These are phyloP conservation scores for Wickerhamomyces sp. DNA, from an alignment of 1,139 yeast genomes.

Conservation along the genomic window DNA sequence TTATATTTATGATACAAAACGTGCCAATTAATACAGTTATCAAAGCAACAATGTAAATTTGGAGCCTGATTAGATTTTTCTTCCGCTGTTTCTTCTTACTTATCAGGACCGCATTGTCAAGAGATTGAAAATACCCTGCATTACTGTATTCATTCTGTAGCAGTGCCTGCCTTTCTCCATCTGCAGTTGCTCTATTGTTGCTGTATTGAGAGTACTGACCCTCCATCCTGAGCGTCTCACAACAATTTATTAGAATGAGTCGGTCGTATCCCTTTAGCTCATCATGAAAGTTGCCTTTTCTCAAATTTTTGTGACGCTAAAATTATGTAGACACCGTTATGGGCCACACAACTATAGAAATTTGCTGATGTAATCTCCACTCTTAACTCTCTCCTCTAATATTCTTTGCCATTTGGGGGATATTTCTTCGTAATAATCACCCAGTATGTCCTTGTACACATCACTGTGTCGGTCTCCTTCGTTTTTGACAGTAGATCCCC, in stretches of 20 bases:
- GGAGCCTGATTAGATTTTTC: not conserved
- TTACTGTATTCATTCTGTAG: not conserved
- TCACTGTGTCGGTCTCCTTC: not conserved
- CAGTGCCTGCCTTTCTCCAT: slow-evolving; percentile 2
- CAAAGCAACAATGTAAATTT: not conserved
- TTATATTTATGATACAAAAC: not conserved
- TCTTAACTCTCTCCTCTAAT: slow-evolving; percentile 4
- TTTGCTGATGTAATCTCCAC: slow-evolving; percentile 9
- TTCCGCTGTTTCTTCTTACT: no score
- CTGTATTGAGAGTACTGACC: not conserved
- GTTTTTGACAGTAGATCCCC: slow-evolving; percentile 8
- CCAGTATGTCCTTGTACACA: slow-evolving; percentile 10
- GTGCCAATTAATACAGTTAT: not conserved
- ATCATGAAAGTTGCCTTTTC: no score
- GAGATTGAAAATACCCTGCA: not conserved
- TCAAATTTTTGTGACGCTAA: not conserved
- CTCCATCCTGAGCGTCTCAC: not conserved
- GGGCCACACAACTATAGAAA: not conserved
- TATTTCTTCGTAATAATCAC: slow-evolving; percentile 14
- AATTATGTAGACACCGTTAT: not conserved
- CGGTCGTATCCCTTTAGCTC: no score
- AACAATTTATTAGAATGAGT: no score
- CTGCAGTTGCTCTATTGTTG: not conserved
- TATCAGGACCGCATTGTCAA: no score
- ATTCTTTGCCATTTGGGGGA: slow-evolving; percentile 5